A percentile compares a stretch with the other conserved stretches of the same genome.
Conservation (phyloP, 1,139 yeast genomes). For the Lodderomyces jiufengensis region DNA sequence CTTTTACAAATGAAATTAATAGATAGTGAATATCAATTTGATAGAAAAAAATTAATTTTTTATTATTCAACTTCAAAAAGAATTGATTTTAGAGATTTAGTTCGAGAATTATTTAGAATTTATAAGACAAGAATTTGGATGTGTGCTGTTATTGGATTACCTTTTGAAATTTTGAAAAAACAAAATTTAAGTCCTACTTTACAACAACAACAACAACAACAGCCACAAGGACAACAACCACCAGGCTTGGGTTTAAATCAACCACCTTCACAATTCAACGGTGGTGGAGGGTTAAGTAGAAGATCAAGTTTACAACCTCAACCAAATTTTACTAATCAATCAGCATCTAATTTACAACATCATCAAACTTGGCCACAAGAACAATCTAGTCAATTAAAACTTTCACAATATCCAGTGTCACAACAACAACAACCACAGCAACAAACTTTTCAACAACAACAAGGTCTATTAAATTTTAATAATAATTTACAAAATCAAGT, state of each 20-base stretch:
- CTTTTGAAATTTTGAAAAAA: conserved; percentile 17
- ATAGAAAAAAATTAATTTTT: conserved; percentile 87
- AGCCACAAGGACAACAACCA: conserved; percentile 6
- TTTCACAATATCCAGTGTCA: neutral
- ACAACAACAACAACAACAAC: conserved; percentile 4
- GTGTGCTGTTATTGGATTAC: conserved; percentile 67
- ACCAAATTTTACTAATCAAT: neutral
- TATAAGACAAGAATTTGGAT: conserved; percentile 97
- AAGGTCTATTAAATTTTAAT: neutral
- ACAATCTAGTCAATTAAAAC: too few relatives aligned
- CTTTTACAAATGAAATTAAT: conserved; percentile 43
- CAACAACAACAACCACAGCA: conserved; percentile 3
- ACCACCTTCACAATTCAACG: conserved; percentile 3
- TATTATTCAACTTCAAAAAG: conserved; percentile 74
- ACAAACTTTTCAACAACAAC: conserved; percentile 1
- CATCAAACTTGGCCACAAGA: neutral
- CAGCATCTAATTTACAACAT: neutral
- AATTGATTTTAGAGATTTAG: conserved; percentile 89
- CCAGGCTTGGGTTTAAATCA: neutral
- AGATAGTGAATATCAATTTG: conserved; percentile 94
- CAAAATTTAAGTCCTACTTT: conserved; percentile 10
- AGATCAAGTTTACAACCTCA: conserved; percentile 8
- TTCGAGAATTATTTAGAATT: conserved; percentile 84
- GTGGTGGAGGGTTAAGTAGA: conserved; percentile 5
- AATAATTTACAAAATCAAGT: too few relatives aligned